Conservation (phyloP, 176 grass and related monocot genomes). For the Musa schizocarpa region DNA sequence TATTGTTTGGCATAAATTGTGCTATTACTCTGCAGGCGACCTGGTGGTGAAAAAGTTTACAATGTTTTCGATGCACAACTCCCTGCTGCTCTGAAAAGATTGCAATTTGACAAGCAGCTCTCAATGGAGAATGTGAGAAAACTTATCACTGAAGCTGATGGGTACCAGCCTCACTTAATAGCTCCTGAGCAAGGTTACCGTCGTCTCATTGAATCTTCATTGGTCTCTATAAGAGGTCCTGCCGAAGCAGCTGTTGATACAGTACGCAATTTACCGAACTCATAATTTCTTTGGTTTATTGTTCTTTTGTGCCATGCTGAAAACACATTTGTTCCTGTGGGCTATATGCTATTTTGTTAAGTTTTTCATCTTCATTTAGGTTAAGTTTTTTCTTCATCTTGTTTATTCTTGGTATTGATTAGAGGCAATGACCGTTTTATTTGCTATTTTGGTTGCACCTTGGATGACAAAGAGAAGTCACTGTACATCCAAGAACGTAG, state of each 20-base stretch:
- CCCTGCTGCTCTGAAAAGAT: constrained; percentile 13
- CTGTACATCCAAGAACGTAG: too few relatives aligned
- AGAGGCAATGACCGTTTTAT: too few relatives aligned
- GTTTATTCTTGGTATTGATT: too few relatives aligned
- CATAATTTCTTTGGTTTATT: not conserved
- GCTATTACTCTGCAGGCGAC: not conserved
- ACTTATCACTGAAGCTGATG: constrained; percentile 18
- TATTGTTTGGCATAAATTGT: not conserved
- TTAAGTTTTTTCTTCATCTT: too few relatives aligned
- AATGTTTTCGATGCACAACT: constrained; percentile 14
- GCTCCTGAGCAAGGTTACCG: constrained; percentile 19
- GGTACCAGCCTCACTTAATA: constrained; percentile 16
- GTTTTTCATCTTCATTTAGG: too few relatives aligned
- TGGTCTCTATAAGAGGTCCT: constrained; percentile 17
- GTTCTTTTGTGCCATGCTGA: too few relatives aligned
- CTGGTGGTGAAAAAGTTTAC: constrained; percentile 14
- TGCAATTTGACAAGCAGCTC: constrained; percentile 16
- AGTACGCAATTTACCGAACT: not conserved
- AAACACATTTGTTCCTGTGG: too few relatives aligned
- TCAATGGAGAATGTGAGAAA: constrained; percentile 19
- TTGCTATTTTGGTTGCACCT: too few relatives aligned
- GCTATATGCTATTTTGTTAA: too few relatives aligned
- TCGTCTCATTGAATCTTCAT: constrained; percentile 17
- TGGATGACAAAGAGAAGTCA: too few relatives aligned
- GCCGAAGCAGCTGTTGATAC: constrained; percentile 15